Evolutionary conservation across 225 moss, liverwort and hornwort genomes (phyloP), one percentile per base, ranked within the genome.

Genomic region (Physcomitrellopsis africana): DNA sequence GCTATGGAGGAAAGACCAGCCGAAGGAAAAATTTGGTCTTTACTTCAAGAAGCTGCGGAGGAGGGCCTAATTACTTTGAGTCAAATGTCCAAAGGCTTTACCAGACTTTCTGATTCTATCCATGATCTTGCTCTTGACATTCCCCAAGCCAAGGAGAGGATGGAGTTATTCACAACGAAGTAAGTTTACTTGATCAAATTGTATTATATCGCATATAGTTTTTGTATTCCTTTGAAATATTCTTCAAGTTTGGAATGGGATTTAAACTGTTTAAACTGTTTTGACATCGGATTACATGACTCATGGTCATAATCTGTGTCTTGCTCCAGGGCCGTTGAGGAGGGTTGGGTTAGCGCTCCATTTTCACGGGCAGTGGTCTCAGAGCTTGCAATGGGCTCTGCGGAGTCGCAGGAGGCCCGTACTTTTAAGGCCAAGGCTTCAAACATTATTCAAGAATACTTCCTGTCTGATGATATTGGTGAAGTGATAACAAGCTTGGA

Each of bases 41-140:
- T 97, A 23, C 81, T 97, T 42, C 82, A 97, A 74, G 90, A 94
- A 73, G 88, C 86, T 80, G 94, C 94, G 19, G 97, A 97, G 77
- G 97, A 97, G 78, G 97, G 94, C 43, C 90, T 97, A 42, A 90
- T 97, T 45, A 93, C 93, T 11, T 97, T 94, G 59, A 97, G 94
- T 67, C 97, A 97, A 80, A 93, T 97, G 97, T 90, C 92, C 9
- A 97, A 97, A 69, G 97, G 94, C 52, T 97, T 97, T 72, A 90
- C 90, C 19, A 77, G 97, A 67, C 87, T 97, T 24, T 84, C 87
- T 53, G 97, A 97, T 72, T 82, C 88, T 22, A 90, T 94, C 44
- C 91, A 97, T 57, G 97, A 97, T 65, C 86, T 99, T 72, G 87
- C 94, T 17, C 84, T 99, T 16, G 97, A 99, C 51, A 90, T 99